phyloP scores from a whole-genome alignment of 768 basidiomycete genomes.

The Fistulinella prunicolor region DNA sequence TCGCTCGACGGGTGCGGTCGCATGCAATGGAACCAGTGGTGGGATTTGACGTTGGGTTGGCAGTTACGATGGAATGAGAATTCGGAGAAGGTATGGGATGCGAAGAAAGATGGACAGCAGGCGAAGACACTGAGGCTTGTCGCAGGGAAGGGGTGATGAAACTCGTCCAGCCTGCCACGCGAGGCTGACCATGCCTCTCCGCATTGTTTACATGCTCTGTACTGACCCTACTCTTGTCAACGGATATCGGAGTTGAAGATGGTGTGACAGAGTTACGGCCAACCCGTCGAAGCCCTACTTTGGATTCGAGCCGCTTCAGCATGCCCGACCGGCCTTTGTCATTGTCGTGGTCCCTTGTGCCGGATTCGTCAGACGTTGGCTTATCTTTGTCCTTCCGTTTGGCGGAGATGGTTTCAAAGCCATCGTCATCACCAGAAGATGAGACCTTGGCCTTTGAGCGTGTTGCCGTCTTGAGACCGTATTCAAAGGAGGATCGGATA shows the following conservation, averaged over 20 bases:
- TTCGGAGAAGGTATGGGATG: slow-evolving; percentile 53
- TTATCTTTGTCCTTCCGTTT: slow-evolving; percentile 45
- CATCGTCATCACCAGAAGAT: slow-evolving; percentile 43
- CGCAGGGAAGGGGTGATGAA: slow-evolving; percentile 66
- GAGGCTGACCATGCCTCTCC: slow-evolving; percentile 38
- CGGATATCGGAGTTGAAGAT: slow-evolving; percentile 38
- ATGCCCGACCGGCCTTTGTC: slow-evolving; percentile 45
- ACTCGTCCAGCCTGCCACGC: slow-evolving; percentile 52
- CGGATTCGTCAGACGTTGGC: slow-evolving; percentile 29
- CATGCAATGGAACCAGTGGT: slow-evolving; percentile 46
- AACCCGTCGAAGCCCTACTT: slow-evolving; percentile 47
- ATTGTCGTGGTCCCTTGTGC: slow-evolving; percentile 30
- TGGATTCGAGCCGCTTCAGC: slow-evolving; percentile 48
- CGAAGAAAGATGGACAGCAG: slow-evolving; percentile 63
- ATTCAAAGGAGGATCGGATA: slow-evolving; percentile 63
- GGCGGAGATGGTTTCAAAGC: slow-evolving; percentile 40
- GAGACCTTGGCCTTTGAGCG: slow-evolving; percentile 48
- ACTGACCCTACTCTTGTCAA: slow-evolving; percentile 19
- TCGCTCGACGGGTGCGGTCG: slow-evolving; percentile 43
- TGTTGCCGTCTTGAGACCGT: slow-evolving; percentile 62
- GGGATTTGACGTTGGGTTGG: slow-evolving; percentile 47
- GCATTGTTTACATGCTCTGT: slow-evolving; percentile 35
- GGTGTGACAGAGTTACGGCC: slow-evolving; percentile 40
- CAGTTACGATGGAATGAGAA: slow-evolving; percentile 46
- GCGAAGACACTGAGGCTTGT: slow-evolving; percentile 72